These are phyloP conservation scores for Nemania bipapillata DNA, from an alignment of 2,329 filamentous ascomycete species.

Conservation along the genomic window DNA sequence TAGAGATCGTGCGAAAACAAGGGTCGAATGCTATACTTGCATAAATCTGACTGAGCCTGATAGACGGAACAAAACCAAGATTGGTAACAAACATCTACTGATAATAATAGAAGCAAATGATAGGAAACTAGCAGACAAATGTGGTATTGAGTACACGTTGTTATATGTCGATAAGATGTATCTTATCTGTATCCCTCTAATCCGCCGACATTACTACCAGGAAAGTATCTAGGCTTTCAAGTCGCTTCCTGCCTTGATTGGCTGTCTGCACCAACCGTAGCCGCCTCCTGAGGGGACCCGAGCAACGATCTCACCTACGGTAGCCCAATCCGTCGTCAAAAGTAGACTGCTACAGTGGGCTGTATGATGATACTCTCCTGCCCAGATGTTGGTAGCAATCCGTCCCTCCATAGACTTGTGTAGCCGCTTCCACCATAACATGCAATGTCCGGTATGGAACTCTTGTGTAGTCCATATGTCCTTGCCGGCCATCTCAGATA, in stretches of 20 bases:
- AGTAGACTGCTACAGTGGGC: neutral
- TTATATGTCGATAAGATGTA: neutral
- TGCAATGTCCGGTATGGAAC: slow-evolving; percentile 1
- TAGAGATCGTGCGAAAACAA: no score
- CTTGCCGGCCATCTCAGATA: slow-evolving; percentile 3
- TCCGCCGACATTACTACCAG: neutral
- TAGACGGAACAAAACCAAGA: no score
- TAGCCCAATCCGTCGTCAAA: slow-evolving; percentile 2
- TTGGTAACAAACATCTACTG: no score
- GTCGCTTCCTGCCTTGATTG: slow-evolving; percentile 3
- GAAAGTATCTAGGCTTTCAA: neutral
- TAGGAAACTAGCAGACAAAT: no score
- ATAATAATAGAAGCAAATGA: no score
- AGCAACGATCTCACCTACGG: neutral
- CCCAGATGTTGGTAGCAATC: slow-evolving; percentile 6
- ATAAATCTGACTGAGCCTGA: no score
- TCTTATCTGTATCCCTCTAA: neutral
- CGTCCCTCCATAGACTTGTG: slow-evolving; percentile 7
- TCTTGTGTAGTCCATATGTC: slow-evolving; percentile 7
- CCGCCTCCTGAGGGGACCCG: neutral
- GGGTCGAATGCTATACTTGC: no score
- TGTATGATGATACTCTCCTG: neutral
- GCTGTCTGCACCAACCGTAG: slow-evolving; percentile 4
- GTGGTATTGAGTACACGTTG: neutral
- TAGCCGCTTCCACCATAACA: slow-evolving; percentile 4